Evolutionary conservation across 2,329 filamentous ascomycete species (phyloP), one percentile per base, ranked within the genome.

Genomic region (Xylaria sp.): DNA sequence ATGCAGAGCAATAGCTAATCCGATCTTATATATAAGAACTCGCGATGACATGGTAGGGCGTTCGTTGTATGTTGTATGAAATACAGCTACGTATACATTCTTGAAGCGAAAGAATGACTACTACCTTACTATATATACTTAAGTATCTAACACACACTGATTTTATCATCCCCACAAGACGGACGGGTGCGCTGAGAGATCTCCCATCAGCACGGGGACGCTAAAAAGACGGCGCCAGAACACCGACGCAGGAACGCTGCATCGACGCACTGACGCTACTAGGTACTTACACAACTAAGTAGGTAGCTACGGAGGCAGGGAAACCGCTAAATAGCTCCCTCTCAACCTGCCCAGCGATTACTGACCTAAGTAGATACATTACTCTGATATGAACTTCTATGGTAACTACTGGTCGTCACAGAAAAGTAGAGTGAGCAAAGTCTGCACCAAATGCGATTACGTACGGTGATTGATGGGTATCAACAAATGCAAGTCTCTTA

Each of bases 171-270:
- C 8, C 32, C 32, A 35, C 16, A n/a, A 18, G 18, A 18, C 16
- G 40, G 16, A n/a, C n/a, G 16, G 18, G 16, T n/a, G n/a, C 16
- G 48, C 47, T 47, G 32, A 54, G 29, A 21, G 58, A 58, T 50
- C 59, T 62, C 50, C 69, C 66, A 69, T 73, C 63, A 35, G 48
- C 42, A 65, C 62, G 72, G 64, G 64, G 42, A 73, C 70, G 69
- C 70, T 75, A 73, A 57, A 61, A 71, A 66, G 62, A 67, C 47
- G 58, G 58, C 37, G 57, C 51, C 60, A 63, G 47, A 69, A 64
- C 64, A 59, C 64, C 54, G 51, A 71, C 62, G 68, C 70, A 73
- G 71, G 70, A 71, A 72, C 71, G 66, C 32, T 69, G 64, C 68
- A 69, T 68, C 32, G 50, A 63, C 54, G 57, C 63, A 55, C 32